Percentiles rank a stretch among this genome's conserved stretches.
These are phyloP conservation scores for Schizosaccharomyces japonicus DNA, from an alignment of 805 yeast species.

Conservation along the genomic window DNA sequence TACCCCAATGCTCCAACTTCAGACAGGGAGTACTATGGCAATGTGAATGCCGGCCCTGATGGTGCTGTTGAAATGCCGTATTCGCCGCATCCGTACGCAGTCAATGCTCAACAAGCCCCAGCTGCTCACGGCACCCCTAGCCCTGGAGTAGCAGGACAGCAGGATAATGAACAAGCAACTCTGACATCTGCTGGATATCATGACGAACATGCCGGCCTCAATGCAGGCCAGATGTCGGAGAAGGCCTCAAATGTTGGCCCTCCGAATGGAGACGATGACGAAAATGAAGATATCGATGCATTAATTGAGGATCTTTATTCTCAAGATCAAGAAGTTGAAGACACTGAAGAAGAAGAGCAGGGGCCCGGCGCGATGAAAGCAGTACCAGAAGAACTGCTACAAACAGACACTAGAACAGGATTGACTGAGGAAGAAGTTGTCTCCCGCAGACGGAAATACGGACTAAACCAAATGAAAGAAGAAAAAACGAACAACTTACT, in stretches of 20 bases:
- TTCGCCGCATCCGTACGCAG: no score
- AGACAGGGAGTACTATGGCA: no score
- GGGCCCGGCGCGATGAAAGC: constrained; percentile 38
- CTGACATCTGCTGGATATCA: no score
- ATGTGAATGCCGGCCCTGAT: no score
- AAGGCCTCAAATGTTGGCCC: no score
- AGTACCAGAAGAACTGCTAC: constrained; percentile 65
- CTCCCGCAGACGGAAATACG: constrained; percentile 72
- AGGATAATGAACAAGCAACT: no score
- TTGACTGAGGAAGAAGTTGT: constrained; percentile 52
- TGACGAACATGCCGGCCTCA: neutral
- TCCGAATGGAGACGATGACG: neutral
- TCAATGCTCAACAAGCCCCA: no score
- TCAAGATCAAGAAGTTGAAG: neutral
- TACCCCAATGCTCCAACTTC: no score
- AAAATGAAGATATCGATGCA: neutral
- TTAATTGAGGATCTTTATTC: neutral
- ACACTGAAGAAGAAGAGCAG: constrained; percentile 13
- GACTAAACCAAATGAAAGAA: constrained; percentile 77
- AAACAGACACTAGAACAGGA: constrained; percentile 62
- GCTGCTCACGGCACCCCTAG: no score
- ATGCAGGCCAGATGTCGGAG: no score
- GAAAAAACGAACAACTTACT: constrained; percentile 57
- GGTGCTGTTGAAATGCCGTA: no score
- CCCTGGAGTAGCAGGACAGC: no score